These are phyloP conservation scores for Paspalum vaginatum DNA, from an alignment of 176 grass and related monocot genomes.

Conservation along the genomic window DNA sequence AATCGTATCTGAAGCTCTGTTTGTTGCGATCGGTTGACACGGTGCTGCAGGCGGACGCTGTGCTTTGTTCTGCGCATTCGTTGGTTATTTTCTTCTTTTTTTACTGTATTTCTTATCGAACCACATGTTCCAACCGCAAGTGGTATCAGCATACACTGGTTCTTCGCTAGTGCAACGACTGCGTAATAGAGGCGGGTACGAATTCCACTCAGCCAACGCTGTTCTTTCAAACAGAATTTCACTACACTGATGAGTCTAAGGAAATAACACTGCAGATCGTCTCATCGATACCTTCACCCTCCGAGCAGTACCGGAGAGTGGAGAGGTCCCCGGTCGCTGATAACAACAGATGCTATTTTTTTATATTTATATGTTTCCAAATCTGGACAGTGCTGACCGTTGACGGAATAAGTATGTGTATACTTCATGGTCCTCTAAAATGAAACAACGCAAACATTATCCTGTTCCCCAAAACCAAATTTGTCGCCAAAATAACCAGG, in stretches of 20 bases:
- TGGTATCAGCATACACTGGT: not conserved
- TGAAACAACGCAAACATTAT: slow-evolving; percentile 1
- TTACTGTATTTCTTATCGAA: not conserved
- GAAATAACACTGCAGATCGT: too few species aligned
- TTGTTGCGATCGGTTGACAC: not conserved
- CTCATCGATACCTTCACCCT: too few species aligned
- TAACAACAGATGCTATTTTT: too few species aligned
- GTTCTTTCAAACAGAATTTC: too few species aligned
- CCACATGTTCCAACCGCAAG: not conserved
- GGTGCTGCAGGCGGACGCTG: not conserved
- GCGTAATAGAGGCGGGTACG: not conserved
- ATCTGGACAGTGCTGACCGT: too few species aligned
- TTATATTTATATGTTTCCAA: too few species aligned
- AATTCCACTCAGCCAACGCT: too few species aligned
- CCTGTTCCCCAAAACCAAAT: not conserved
- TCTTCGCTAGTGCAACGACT: not conserved
- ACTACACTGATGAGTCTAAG: too few species aligned
- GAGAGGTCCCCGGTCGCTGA: too few species aligned
- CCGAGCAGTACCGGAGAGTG: too few species aligned
- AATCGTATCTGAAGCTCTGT: not conserved
- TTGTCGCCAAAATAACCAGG: not conserved
- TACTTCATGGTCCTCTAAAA: not conserved
- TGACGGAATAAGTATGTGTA: not conserved
- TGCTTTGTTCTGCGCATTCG: not conserved
- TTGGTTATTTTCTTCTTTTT: not conserved